Percentiles rank a stretch among this genome's conserved stretches.
phyloP scores from a whole-genome alignment of 495 filamentous ascomycete species.

The Penicillium lividum region DNA sequence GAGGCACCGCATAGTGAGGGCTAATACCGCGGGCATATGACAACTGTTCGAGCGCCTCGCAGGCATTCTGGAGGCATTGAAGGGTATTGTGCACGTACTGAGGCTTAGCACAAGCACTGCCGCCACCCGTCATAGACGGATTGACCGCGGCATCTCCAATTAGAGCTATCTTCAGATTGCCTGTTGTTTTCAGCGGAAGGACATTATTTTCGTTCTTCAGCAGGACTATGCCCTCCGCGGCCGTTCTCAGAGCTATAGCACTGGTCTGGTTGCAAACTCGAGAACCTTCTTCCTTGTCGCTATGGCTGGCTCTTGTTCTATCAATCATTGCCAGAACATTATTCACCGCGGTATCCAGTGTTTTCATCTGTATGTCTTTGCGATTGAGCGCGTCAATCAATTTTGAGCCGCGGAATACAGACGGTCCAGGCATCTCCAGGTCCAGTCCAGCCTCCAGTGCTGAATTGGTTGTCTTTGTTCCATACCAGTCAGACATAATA shows the following conservation, averaged over 20 bases:
- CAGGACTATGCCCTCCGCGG: conserved; percentile 10
- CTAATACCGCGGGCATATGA: conserved; percentile 6
- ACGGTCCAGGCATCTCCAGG: conserved; percentile 11
- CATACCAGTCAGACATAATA: conserved; percentile 11
- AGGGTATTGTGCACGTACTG: conserved; percentile 1
- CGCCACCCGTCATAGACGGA: conserved; percentile 7
- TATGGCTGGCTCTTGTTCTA: neutral
- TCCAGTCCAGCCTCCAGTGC: conserved; percentile 8
- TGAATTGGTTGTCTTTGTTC: conserved; percentile 1
- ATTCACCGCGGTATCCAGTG: neutral
- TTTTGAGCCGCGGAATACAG: conserved; percentile 5
- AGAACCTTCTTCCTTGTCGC: neutral
- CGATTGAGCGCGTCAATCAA: conserved; percentile 1
- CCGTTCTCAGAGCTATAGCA: conserved; percentile 2
- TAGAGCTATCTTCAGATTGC: neutral
- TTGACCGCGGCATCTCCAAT: conserved; percentile 6
- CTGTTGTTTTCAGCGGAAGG: neutral
- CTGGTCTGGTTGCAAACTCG: neutral
- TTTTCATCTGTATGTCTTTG: neutral
- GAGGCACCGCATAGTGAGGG: neutral
- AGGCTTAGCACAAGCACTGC: conserved; percentile 13
- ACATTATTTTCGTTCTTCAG: conserved; percentile 6
- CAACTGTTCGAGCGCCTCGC: neutral
- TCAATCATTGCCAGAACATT: conserved; percentile 4
- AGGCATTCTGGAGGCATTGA: neutral